Percentiles rank a stretch among this genome's conserved stretches.
Conservation (phyloP, 768 basidiomycete species). For the Pisolithus sp. region DNA sequence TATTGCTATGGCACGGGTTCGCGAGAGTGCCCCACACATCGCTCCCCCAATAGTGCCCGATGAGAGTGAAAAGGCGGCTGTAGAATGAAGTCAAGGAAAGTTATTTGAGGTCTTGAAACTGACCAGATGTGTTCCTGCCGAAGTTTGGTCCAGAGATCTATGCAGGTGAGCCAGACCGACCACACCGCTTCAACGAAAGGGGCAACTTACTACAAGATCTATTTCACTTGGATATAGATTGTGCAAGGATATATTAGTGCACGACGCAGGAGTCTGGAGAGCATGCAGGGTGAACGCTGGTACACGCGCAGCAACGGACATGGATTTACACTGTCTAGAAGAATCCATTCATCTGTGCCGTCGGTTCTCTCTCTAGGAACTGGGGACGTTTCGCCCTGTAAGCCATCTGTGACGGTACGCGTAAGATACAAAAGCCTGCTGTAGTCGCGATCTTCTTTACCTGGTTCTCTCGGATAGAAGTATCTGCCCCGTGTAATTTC, state of each 20-base stretch:
- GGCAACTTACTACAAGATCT: constrained; percentile 71
- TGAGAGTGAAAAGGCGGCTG: constrained; percentile 82
- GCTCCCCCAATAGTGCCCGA: constrained; percentile 93
- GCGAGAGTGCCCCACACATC: constrained; percentile 68
- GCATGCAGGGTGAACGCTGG: constrained; percentile 3
- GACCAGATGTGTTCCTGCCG: constrained; percentile 79
- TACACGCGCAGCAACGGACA: constrained; percentile 15
- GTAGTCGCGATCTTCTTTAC: constrained; percentile 21
- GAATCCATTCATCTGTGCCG: constrained; percentile 87
- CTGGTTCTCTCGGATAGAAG: constrained; percentile 65
- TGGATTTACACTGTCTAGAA: constrained; percentile 66
- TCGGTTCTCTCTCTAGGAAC: constrained; percentile 60
- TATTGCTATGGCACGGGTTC: constrained; percentile 72
- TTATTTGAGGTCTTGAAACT: neutral
- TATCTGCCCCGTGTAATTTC: constrained; percentile 65
- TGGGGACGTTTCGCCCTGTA: constrained; percentile 60
- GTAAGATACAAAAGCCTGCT: neutral
- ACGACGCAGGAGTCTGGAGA: constrained; percentile 79
- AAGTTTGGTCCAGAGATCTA: constrained; percentile 84
- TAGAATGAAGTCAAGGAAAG: neutral
- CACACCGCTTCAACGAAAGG: neutral
- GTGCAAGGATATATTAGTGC: constrained; percentile 84
- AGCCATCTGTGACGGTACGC: constrained; percentile 34
- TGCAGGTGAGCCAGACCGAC: neutral
- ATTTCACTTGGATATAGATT: constrained; percentile 82